Percentiles rank a stretch among this genome's conserved stretches.
Evolutionary conservation across 2,329 filamentous ascomycete genomes (phyloP).

Genomic region (Trichoderma hamatum): DNA sequence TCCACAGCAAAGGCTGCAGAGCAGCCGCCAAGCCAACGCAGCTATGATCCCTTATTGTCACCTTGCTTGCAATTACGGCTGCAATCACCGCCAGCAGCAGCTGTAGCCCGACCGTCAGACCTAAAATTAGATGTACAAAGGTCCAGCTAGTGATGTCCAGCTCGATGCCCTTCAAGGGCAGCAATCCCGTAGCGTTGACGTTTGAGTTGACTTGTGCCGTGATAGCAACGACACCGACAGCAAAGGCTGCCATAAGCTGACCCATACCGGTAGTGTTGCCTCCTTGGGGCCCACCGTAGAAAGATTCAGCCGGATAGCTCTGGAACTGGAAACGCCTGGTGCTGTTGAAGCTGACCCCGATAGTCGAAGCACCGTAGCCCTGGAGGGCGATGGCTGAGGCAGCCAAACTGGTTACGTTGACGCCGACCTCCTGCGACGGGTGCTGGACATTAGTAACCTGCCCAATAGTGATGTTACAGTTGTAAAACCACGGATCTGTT

Average conservation of each 20-base stretch:
- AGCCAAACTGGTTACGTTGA: conserved; percentile 40
- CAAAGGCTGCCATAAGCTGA: conserved; percentile 41
- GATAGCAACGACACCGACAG: conserved; percentile 42
- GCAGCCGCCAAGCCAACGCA: conserved; percentile 31
- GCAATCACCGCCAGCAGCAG: conserved; percentile 34
- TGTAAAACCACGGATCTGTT: conserved; percentile 46
- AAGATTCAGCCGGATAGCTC: conserved; percentile 47
- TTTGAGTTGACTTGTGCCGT: conserved; percentile 38
- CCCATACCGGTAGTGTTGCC: conserved; percentile 43
- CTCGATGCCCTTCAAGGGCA: conserved; percentile 39
- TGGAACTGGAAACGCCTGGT: conserved; percentile 39
- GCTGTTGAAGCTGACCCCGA: conserved; percentile 33
- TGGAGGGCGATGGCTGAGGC: conserved; percentile 46
- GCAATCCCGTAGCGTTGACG: conserved; percentile 35
- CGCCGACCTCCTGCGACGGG: conserved; percentile 42
- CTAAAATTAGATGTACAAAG: conserved; percentile 39
- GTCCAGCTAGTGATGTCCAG: conserved; percentile 41
- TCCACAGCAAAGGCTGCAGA: conserved; percentile 30
- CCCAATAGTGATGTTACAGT: conserved; percentile 44
- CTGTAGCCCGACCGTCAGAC: conserved; percentile 39
- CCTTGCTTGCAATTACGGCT: conserved; percentile 34
- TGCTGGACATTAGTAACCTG: conserved; percentile 41
- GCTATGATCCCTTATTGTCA: conserved; percentile 36
- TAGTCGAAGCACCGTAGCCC: conserved; percentile 39
- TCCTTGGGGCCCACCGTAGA: conserved; percentile 40